phyloP scores from a whole-genome alignment of 139 green algal species.

The Closterium sp. region DNA sequence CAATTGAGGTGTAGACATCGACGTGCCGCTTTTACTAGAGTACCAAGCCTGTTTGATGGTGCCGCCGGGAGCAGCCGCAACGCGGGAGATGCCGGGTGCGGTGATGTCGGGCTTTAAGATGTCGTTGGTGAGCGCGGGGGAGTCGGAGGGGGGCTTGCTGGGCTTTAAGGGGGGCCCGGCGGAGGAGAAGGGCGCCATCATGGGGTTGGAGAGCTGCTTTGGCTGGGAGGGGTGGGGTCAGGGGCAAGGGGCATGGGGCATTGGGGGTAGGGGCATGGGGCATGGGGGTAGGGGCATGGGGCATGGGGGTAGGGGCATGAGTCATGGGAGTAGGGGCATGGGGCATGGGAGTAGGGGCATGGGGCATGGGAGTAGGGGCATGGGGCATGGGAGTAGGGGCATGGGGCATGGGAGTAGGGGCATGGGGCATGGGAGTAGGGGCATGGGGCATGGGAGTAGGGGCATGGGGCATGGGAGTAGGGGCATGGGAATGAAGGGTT shows the following conservation, averaged over 20 bases:
- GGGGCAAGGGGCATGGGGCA: neutral
- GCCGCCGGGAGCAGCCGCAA: neutral
- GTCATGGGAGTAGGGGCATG: neutral
- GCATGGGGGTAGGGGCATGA: too few relatives aligned
- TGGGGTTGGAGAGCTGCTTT: neutral
- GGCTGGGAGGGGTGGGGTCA: neutral
- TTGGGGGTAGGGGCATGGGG: neutral
- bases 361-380: too few relatives aligned
- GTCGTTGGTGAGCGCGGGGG: neutral
- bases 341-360: neutral
- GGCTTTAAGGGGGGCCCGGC: neutral
- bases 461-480: too few relatives aligned
- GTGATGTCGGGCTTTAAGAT: neutral
- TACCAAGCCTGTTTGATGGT: neutral
- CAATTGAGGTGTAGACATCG: neutral
- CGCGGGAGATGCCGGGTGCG: neutral
- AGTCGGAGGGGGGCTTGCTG: neutral
- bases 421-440: neutral
- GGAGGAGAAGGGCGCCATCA: neutral
- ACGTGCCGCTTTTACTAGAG: neutral
- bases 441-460: too few relatives aligned
- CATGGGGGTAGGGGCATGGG: too few relatives aligned
- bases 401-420: neutral
- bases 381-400: neutral
- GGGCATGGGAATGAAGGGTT: neutral